Evolutionary conservation across 345 rosid genomes (phyloP).

Genomic region (Pugionium dolabratum): DNA sequence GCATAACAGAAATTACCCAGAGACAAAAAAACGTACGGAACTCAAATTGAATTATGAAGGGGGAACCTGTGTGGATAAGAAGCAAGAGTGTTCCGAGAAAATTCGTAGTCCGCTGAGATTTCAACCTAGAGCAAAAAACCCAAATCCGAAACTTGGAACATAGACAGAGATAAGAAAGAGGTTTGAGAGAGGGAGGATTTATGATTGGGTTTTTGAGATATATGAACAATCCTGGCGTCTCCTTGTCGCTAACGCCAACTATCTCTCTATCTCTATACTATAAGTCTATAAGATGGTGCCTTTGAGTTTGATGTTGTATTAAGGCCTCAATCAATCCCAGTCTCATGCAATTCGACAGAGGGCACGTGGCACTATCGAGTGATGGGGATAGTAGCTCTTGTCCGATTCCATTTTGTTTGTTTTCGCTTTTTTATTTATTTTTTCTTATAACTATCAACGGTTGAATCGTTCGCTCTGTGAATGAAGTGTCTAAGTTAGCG

Average conservation of each 20-base stretch:
- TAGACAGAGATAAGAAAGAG: slow-evolving; percentile 26
- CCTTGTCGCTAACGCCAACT: slow-evolving; percentile 41
- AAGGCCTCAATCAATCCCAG: slow-evolving; percentile 15
- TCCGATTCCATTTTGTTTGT: slow-evolving; percentile 34
- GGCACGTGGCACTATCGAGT: slow-evolving; percentile 28
- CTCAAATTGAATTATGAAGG: neutral
- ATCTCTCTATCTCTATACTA: slow-evolving; percentile 15
- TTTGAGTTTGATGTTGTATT: slow-evolving; percentile 30
- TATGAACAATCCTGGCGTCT: slow-evolving; percentile 36
- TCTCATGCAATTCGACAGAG: slow-evolving; percentile 38
- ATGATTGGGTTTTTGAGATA: slow-evolving; percentile 20
- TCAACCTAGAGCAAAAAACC: slow-evolving; percentile 12
- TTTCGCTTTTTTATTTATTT: neutral
- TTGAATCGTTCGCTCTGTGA: slow-evolving; percentile 23
- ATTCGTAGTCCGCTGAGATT: neutral
- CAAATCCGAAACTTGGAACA: slow-evolving; percentile 21
- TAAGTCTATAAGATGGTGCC: slow-evolving; percentile 13
- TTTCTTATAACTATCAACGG: slow-evolving; percentile 20
- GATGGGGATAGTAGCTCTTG: slow-evolving; percentile 35
- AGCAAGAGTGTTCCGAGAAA: neutral
- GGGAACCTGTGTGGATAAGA: slow-evolving; percentile 20
- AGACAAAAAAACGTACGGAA: neutral
- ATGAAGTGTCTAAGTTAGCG: slow-evolving; percentile 8
- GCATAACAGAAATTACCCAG: neutral
- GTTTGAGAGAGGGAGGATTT: slow-evolving; percentile 19